Evolutionary conservation across 1,284 basidiomycete species (phyloP), one percentile per base, ranked within the genome.

Genomic region (Vanrija sp.): DNA sequence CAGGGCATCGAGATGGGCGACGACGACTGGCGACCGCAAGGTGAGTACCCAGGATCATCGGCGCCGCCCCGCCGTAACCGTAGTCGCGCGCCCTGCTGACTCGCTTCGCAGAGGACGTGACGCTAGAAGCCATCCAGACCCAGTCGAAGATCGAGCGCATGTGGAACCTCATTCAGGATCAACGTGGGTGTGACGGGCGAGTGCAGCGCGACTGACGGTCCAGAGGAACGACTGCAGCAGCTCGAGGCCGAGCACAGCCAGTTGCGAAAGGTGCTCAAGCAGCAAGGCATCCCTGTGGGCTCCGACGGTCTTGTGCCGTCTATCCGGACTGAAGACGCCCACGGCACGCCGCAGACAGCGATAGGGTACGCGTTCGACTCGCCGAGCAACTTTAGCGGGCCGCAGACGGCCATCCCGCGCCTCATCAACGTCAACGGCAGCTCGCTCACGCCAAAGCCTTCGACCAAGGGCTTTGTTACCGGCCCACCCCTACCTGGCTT

Each of bases 1-100:
- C 83, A 93, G 66, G 85, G 86, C 62, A 80, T 97, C 49, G 86
- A 89, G 45, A 84, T 96, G 61, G 89, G 89, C 54, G 81, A 87
- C 40, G 89, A 90, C 61, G 84, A 91, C 66, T 97, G 93, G 77
- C 82, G 91, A 25, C 93, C 93, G 21, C 90, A 89, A 63, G 93
- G 92, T 92, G 72, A 69, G 89, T 78, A n/a, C 28, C 15, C 23
- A 49, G 23, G 28, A 12, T 8, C 49, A 5, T 28, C 28, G 28
- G 21, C 19, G 28, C 18, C 19, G 28, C 18, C 23, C 16, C 29
- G 28, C 26, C 12, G 18, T 26, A 10, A 8, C 15, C 18, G n/a
- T 12, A 34, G 15, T 38, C 28, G 46, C 15, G 47, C 43, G 34
- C 18, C 12, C 19, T 9, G 18, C 28, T 28, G 49, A 26, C 48